These are phyloP conservation scores for Exserohilum turcica DNA, from an alignment of 2,329 filamentous ascomycete genomes.

Conservation along the genomic window DNA sequence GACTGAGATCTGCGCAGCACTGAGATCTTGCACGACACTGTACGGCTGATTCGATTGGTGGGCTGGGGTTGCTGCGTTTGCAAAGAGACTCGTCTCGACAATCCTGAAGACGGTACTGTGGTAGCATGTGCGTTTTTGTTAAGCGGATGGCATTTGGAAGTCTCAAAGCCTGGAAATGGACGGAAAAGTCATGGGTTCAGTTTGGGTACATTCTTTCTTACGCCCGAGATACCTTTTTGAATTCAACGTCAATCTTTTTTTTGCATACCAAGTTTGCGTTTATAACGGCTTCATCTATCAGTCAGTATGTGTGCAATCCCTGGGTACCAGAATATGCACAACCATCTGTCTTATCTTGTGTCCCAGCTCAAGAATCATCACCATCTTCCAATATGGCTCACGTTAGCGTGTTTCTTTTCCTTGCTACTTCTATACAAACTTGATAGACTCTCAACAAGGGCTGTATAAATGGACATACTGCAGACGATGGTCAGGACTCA, in stretches of 20 bases:
- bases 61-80: conserved; percentile 8
- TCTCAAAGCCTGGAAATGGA: conserved; percentile 17
- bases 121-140: conserved; percentile 16
- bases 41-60: conserved; percentile 26
- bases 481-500: too few species aligned
- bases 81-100: conserved; percentile 6
- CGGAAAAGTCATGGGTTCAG: conserved; percentile 23
- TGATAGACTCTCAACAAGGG: too few species aligned
- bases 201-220: conserved; percentile 21
- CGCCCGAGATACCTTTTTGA: conserved; percentile 24
- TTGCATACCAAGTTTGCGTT: too few species aligned
- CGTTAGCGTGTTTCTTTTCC: too few species aligned
- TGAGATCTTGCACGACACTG: conserved; percentile 29
- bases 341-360: too few species aligned
- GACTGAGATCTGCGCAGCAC: conserved; percentile 19
- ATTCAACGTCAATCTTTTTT: conserved; percentile 15
- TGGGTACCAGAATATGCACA: too few species aligned
- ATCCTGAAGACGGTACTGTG: conserved; percentile 6
- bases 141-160: conserved; percentile 11
- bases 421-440: too few species aligned
- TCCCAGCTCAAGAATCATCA: too few species aligned
- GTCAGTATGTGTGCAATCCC: too few species aligned
- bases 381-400: too few species aligned
- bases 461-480: too few species aligned
- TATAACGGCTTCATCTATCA: too few species aligned